Conservation (phyloP, 2,329 filamentous ascomycete species). For the Pezicula radicicola region DNA sequence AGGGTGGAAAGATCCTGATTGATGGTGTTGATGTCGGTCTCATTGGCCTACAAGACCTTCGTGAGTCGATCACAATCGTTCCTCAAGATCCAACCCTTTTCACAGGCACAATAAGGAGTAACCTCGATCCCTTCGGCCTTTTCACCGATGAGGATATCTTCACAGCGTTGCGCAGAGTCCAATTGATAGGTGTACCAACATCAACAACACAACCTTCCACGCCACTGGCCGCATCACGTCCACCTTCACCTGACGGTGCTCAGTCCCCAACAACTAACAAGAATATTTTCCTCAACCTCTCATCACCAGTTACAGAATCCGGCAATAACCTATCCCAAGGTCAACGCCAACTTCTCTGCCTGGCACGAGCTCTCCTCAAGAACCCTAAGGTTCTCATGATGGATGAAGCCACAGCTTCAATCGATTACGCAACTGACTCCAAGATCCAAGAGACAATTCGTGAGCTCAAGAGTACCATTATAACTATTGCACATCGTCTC, state of each 20-base stretch:
- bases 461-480: conserved; percentile 88
- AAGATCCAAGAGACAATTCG: conserved; percentile 97
- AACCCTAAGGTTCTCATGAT: conserved; percentile 92
- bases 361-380: conserved; percentile 90
- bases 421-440: conserved; percentile 91
- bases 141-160: conserved; percentile 93
- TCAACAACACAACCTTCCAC: conserved; percentile 24
- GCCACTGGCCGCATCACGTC: conserved; percentile 29
- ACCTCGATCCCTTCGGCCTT: conserved; percentile 86
- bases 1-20: conserved; percentile 83
- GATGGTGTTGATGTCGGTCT: conserved; percentile 86
- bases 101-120: conserved; percentile 85
- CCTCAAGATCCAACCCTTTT: conserved; percentile 96
- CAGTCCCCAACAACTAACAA: conserved; percentile 69
- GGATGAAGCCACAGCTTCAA: conserved; percentile 97
- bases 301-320: conserved; percentile 81
- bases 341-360: conserved; percentile 89
- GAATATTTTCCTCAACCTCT: conserved; percentile 88
- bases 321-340: conserved; percentile 94
- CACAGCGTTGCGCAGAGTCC: conserved; percentile 79
- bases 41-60: conserved; percentile 90
- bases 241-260: conserved; percentile 17
- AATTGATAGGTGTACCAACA: conserved; percentile 65
- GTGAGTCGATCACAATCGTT: conserved; percentile 94
- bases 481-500: conserved; percentile 93